Percentiles rank a stretch among this genome's conserved stretches.
These are phyloP conservation scores for Leishmania guyanensis DNA, from an alignment of 208 protist genomes.

Conservation along the genomic window DNA sequence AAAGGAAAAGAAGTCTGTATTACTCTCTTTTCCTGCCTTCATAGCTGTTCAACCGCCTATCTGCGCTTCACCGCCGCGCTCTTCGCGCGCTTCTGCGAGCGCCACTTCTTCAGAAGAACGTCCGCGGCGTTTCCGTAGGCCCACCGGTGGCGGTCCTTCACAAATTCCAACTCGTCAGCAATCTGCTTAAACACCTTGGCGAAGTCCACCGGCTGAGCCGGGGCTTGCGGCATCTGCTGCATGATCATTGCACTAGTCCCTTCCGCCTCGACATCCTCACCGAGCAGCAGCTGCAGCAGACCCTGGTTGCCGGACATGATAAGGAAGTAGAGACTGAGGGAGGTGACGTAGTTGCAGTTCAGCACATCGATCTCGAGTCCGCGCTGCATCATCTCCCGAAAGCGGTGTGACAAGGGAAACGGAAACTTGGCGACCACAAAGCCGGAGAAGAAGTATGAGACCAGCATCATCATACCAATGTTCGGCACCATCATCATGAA, in stretches of 20 bases:
- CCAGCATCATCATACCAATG: slow-evolving; percentile 95
- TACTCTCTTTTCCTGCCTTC: not conserved
- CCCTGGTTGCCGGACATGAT: slow-evolving; percentile 95
- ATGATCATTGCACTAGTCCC: slow-evolving; percentile 48
- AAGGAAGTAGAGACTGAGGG: slow-evolving; percentile 96
- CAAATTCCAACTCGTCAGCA: slow-evolving; percentile 71
- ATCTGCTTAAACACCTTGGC: slow-evolving; percentile 82
- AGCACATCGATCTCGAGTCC: slow-evolving; percentile 94
- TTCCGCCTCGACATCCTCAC: slow-evolving; percentile 60
- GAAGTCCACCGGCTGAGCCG: slow-evolving; percentile 74
- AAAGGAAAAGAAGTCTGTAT: not conserved
- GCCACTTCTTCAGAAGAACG: slow-evolving; percentile 66
- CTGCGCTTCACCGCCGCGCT: slow-evolving; percentile 13
- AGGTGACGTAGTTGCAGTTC: slow-evolving; percentile 96
- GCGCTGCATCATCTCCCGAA: slow-evolving; percentile 95
- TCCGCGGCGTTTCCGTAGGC: slow-evolving; percentile 64
- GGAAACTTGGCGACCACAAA: slow-evolving; percentile 97
- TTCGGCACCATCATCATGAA: slow-evolving; percentile 94
- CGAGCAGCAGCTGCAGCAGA: slow-evolving; percentile 92
- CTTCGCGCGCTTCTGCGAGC: slow-evolving; percentile 34
- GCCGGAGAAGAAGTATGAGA: slow-evolving; percentile 96
- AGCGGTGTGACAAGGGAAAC: slow-evolving; percentile 93
- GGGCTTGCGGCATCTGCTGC: slow-evolving; percentile 58
- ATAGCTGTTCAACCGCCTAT: not conserved
- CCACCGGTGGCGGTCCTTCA: slow-evolving; percentile 75